These are phyloP conservation scores for Xylariaceae sp. DNA, from an alignment of 2,329 filamentous ascomycete species.

Conservation along the genomic window DNA sequence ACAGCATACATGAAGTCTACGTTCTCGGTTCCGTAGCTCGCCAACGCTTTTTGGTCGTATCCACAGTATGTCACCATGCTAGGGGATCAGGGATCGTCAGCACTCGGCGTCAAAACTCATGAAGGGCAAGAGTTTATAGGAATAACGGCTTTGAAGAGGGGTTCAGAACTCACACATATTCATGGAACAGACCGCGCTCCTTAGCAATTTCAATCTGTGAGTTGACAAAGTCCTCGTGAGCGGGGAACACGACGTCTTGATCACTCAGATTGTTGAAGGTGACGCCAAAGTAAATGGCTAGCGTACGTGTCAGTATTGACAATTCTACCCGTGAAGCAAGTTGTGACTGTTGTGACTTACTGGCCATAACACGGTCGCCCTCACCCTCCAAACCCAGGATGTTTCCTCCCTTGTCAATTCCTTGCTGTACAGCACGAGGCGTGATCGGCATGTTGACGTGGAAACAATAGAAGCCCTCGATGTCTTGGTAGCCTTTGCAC, in stretches of 20 bases:
- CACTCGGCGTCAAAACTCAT: too few species aligned
- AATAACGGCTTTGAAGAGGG: too few species aligned
- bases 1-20: constrained; percentile 2
- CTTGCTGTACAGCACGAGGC: constrained; percentile 2
- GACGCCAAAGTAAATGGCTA: constrained; percentile 9
- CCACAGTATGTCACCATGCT: constrained; percentile 8
- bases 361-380: neutral
- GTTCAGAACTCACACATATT: neutral
- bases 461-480: constrained; percentile 8
- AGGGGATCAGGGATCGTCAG: too few species aligned
- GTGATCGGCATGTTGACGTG: constrained; percentile 12
- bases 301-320: neutral
- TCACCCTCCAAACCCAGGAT: constrained; percentile 5
- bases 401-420: constrained; percentile 6
- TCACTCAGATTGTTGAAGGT: constrained; percentile 7
- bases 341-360: constrained; percentile 6
- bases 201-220: constrained; percentile 1
- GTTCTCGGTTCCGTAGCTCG: constrained; percentile 7
- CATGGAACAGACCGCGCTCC: constrained; percentile 1
- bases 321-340: neutral
- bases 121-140: too few species aligned
- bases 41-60: constrained; percentile 1
- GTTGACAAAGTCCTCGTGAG: constrained; percentile 8
- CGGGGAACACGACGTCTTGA: constrained; percentile 4
- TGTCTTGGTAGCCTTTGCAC: constrained; percentile 5